phyloP scores from a whole-genome alignment of 352 stramenopile species.

The Pythium brassicae region DNA sequence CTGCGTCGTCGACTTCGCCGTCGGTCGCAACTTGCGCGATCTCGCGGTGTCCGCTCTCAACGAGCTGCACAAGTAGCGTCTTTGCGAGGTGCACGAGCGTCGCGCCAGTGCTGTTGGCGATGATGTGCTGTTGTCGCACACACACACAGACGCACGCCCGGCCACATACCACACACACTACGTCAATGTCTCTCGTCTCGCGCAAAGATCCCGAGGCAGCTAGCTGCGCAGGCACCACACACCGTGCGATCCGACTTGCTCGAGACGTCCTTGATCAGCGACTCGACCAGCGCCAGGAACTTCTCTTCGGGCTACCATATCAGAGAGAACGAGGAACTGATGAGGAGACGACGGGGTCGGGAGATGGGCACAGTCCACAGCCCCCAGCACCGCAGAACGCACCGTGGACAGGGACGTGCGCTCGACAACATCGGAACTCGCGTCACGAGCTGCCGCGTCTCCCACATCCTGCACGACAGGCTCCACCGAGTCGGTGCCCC shows the following conservation, averaged over 20 bases:
- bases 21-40: slow-evolving; percentile 19
- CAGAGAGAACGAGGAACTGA: background rate
- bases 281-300: slow-evolving; percentile 52
- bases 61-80: slow-evolving; percentile 54
- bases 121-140: slow-evolving; percentile 40
- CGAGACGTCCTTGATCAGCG: slow-evolving; percentile 55
- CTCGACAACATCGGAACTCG: slow-evolving; percentile 11
- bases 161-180: too few relatives aligned
- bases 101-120: slow-evolving; percentile 67
- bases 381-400: too few relatives aligned
- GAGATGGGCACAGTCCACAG: too few relatives aligned
- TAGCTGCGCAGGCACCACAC: too few relatives aligned
- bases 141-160: too few relatives aligned
- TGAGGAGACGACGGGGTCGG: too few relatives aligned
- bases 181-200: too few relatives aligned
- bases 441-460: too few relatives aligned
- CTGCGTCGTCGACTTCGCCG: slow-evolving; percentile 18
- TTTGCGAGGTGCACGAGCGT: slow-evolving; percentile 76
- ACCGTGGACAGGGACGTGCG: slow-evolving; percentile 6
- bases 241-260: slow-evolving; percentile 52
- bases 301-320: slow-evolving; percentile 39
- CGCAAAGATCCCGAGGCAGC: too few relatives aligned
- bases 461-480: too few relatives aligned
- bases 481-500: too few relatives aligned
- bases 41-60: slow-evolving; percentile 53